A percentile compares a stretch with the other conserved stretches of the same genome.
Evolutionary conservation across 2,329 filamentous ascomycete genomes (phyloP).

Genomic region (Teratosphaeria nubilosa): DNA sequence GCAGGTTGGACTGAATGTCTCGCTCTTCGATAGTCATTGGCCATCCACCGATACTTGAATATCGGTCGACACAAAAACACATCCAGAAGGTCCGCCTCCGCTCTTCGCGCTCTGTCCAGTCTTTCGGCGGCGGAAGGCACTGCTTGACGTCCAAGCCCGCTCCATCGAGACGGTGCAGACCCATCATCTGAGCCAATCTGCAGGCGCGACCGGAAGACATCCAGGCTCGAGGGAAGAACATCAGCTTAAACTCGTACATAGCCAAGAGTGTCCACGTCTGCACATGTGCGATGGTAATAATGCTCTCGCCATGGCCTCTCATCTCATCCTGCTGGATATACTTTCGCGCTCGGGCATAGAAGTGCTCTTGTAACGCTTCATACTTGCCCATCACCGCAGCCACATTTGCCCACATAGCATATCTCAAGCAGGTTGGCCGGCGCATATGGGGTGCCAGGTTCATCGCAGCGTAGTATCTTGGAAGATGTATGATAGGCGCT

Average conservation of each 20-base stretch:
- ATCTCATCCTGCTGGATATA: slow-evolving; percentile 85
- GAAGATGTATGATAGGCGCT: slow-evolving; percentile 79
- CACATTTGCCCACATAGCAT: slow-evolving; percentile 94
- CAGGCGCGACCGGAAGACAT: slow-evolving; percentile 75
- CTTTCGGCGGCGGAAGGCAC: slow-evolving; percentile 71
- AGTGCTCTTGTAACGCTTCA: slow-evolving; percentile 67
- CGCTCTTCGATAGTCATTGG: slow-evolving; percentile 87
- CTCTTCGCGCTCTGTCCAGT: slow-evolving; percentile 93
- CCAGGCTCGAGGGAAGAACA: slow-evolving; percentile 96
- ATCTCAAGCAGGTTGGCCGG: slow-evolving; percentile 78
- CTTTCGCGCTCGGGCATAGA: slow-evolving; percentile 81
- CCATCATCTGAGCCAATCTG: slow-evolving; percentile 85
- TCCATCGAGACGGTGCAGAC: slow-evolving; percentile 78
- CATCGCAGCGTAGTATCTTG: slow-evolving; percentile 78
- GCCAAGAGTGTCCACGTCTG: slow-evolving; percentile 75
- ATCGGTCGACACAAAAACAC: slow-evolving; percentile 81
- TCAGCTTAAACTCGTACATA: slow-evolving; percentile 90
- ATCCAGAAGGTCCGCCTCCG: slow-evolving; percentile 90
- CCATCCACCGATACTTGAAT: slow-evolving; percentile 93
- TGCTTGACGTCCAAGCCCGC: slow-evolving; percentile 82
- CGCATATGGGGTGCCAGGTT: slow-evolving; percentile 77
- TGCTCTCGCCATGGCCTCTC: slow-evolving; percentile 81
- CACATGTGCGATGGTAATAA: slow-evolving; percentile 75
- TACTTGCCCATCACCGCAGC: slow-evolving; percentile 78
- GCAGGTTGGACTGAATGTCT: slow-evolving; percentile 80